phyloP scores from a whole-genome alignment of 257 asterid genomes.

The Gentiana dahurica region DNA sequence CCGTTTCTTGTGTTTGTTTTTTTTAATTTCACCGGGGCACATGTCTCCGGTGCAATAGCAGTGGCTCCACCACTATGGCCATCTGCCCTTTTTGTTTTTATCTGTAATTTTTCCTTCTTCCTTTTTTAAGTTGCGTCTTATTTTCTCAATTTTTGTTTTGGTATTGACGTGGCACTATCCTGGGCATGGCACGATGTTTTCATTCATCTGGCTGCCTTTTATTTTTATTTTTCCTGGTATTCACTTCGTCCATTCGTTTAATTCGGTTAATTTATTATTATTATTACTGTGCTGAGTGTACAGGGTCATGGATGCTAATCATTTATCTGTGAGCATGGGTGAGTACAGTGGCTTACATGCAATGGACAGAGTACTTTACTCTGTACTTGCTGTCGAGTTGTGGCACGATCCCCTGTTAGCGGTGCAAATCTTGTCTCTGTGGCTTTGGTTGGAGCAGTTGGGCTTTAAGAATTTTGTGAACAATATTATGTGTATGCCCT shows the following conservation, averaged over 20 bases:
- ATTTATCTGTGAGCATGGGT: slow-evolving; percentile 13
- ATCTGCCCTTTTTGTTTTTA: not conserved
- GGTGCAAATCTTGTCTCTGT: slow-evolving; percentile 40
- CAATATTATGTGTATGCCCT: slow-evolving; percentile 25
- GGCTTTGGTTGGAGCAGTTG: slow-evolving; percentile 48
- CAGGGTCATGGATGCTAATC: slow-evolving; percentile 29
- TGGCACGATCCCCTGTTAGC: slow-evolving; percentile 39
- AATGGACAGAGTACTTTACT: slow-evolving; percentile 41
- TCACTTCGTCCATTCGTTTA: not conserved
- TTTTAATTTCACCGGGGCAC: no score
- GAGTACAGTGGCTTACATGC: slow-evolving; percentile 28
- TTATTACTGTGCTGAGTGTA: slow-evolving; percentile 8
- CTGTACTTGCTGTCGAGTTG: slow-evolving; percentile 36
- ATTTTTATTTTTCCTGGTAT: slow-evolving; percentile 2
- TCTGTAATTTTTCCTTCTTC: no score
- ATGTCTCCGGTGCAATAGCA: not conserved
- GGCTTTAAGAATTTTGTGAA: slow-evolving; percentile 19
- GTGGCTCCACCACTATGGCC: not conserved
- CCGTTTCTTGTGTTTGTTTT: no score
- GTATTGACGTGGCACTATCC: no score
- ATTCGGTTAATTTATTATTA: slow-evolving; percentile 1
- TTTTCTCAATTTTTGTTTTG: no score
- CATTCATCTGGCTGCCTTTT: not conserved
- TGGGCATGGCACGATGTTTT: no score
- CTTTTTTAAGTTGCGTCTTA: no score